Evolutionary conservation across 441 rosid species (phyloP), one percentile per base, ranked within the genome.

Genomic region (Brassica balearica): DNA sequence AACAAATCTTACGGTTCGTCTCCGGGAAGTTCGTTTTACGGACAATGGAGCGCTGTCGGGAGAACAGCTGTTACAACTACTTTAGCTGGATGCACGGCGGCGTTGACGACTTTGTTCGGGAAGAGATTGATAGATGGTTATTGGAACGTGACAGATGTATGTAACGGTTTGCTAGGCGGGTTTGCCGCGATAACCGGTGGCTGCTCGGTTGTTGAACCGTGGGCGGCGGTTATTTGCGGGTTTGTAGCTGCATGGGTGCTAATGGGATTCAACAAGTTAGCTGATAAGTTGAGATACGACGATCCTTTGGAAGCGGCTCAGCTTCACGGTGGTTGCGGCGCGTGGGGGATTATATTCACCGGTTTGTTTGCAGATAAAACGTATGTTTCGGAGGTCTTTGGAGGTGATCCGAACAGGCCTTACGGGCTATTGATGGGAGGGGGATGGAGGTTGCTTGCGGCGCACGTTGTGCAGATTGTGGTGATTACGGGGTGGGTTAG

Each of bases 351-450:
- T 0, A 83, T 88, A 20, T 91, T 91, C 80, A 88, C 92, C 1
- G 91, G 80, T 27, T 73, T 91, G 65, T 89, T 89, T 17, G 93
- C 93, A 0, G 74, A 84, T 6, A 60, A 90, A 80, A 61, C 76
- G 0, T 88, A 86, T 20, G 84, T 91, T 1, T 75, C 80, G 0
- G 87, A 91, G 84, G 73, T 88, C 4, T 91, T 81, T 76, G 85
- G 83, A 0, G 85, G 83, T 0, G 79, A 62, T 9, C 77, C 79
- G 2, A 86, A 76, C 1, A 73, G 93, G 61, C 88, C 89, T 0
- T 83, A 82, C 12, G 90, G 90, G 62, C 22, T 87, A 29, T n/a
- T 88, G 7, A 77, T 86, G 91, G 91, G 91, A 32, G 89, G 93
- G 8, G 90, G 90, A 7, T 81, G 82, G 5, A 71, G 70, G 77